Percentiles rank a stretch among this genome's conserved stretches.
Conservation (phyloP, 2,329 filamentous ascomycete genomes). For the Fusarium sp. region DNA sequence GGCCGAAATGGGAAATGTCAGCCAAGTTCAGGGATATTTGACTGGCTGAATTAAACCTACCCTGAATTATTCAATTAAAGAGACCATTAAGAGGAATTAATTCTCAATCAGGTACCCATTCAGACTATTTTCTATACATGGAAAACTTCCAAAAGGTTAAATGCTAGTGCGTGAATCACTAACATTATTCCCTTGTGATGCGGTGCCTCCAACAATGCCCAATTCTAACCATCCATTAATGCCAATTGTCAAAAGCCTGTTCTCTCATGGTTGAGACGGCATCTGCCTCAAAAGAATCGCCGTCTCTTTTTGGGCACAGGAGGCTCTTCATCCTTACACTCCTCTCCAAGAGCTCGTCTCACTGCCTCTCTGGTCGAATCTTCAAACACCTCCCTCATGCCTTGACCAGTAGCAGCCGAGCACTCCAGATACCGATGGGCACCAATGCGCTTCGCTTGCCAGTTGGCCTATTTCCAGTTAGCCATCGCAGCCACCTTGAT, state of each 20-base stretch:
- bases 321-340: slow-evolving; percentile 2
- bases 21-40: slow-evolving; percentile 13
- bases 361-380: slow-evolving; percentile 39
- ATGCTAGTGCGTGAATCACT: not conserved
- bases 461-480: slow-evolving; percentile 42
- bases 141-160: not conserved
- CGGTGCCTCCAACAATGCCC: not conserved
- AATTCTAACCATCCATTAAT: not conserved
- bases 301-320: slow-evolving; percentile 30
- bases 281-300: slow-evolving; percentile 17
- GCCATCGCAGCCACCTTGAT: too few species aligned
- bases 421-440: slow-evolving; percentile 48
- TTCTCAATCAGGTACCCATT: not conserved
- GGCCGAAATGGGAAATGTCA: slow-evolving; percentile 4
- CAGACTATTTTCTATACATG: not conserved
- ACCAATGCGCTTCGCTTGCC: slow-evolving; percentile 46
- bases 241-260: too few species aligned
- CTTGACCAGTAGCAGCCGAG: slow-evolving; percentile 50
- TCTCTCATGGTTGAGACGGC: not conserved
- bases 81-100: not conserved
- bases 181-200: not conserved
- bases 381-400: slow-evolving; percentile 46
- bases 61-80: not conserved
- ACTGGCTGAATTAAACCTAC: slow-evolving; percentile 3
- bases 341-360: slow-evolving; percentile 21